Evolutionary conservation across 169 alveolate species (phyloP), one percentile per base, ranked within the genome.

Genomic region (Plasmodium vivax): DNA sequence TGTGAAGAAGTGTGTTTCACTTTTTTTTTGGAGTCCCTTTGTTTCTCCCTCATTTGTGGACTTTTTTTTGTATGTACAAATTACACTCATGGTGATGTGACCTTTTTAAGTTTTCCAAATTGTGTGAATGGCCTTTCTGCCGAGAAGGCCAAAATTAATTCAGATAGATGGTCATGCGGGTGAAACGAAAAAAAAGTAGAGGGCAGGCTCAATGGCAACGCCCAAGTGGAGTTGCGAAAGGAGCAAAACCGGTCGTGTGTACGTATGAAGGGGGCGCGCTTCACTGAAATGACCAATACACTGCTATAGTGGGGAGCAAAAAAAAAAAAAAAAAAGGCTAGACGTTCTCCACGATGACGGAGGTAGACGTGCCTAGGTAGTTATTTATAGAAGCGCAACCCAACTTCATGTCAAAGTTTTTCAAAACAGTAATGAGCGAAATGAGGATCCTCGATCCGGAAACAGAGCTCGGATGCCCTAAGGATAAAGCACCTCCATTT

Each of bases 391-490:
- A 93, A 30, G 93, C 96, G 43, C 96, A 93, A 3, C 97, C 97
- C 45, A 81, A 95, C 34, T 92, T 93, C 94, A 96, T 80, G 30
- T 93, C 95, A 45, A 71, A 93, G 30, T 95, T 87, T 19, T 94
- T 93, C 85, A 96, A 84, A 19, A 92, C 96, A 1, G 96, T 96
- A 19, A 95, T 93, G 84, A 96, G 72, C 30, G 96, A 80, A 2
- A 93, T 95, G 38, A 95, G 14, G 79, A 93, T 95, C 43, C 97
- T 95, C 6, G 94, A 58, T n/a, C 97, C 97, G n/a, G 97, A 84
- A 9, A 95, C 96, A 23, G 96, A 96, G 79, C 93, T 92, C 12
- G 97, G 96, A 87, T 94, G 96, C 1, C 97, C 97, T 38, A 96
- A 38, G 2, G 97, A 82, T 23, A 95, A 34, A 16, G 97, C 56